phyloP scores from a whole-genome alignment of 306 rosid genomes.

The Acacia acuminata region DNA sequence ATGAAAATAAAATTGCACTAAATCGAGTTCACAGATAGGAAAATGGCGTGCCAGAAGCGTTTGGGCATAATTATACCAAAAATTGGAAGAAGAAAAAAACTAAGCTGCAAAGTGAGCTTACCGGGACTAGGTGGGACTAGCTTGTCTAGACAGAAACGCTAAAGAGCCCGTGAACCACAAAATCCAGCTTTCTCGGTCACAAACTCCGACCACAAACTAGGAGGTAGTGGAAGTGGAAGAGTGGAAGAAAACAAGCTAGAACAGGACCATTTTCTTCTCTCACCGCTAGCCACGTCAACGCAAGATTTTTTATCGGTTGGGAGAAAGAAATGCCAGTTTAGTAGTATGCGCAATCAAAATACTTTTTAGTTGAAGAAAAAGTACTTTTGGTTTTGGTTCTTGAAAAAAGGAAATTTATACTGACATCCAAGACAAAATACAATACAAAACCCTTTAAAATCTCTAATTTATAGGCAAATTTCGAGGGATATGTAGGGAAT shows the following conservation, averaged over 20 bases:
- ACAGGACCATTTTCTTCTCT: no score
- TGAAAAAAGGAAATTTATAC: no score
- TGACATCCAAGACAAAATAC: no score
- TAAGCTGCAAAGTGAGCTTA: constrained; percentile 2
- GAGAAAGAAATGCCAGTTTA: no score
- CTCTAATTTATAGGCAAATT: no score
- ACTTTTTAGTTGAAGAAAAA: no score
- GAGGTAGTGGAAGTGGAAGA: neutral
- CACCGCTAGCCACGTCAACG: neutral
- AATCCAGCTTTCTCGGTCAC: neutral
- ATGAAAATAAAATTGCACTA: constrained; percentile 6
- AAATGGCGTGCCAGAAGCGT: neutral
- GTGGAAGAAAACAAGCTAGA: neutral
- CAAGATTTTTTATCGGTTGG: neutral
- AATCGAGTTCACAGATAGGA: constrained; percentile 17
- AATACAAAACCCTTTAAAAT: no score
- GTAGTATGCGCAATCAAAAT: no score
- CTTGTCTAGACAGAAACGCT: neutral
- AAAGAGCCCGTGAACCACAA: constrained; percentile 6
- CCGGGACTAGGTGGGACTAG: neutral
- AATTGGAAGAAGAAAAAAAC: neutral
- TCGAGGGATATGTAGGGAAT: no score
- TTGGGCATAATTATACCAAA: neutral
- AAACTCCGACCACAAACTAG: neutral
- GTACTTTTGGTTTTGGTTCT: no score